Percentiles rank a stretch among this genome's conserved stretches.
Evolutionary conservation across 768 basidiomycete genomes (phyloP).

Genomic region (Trametes maxima): DNA sequence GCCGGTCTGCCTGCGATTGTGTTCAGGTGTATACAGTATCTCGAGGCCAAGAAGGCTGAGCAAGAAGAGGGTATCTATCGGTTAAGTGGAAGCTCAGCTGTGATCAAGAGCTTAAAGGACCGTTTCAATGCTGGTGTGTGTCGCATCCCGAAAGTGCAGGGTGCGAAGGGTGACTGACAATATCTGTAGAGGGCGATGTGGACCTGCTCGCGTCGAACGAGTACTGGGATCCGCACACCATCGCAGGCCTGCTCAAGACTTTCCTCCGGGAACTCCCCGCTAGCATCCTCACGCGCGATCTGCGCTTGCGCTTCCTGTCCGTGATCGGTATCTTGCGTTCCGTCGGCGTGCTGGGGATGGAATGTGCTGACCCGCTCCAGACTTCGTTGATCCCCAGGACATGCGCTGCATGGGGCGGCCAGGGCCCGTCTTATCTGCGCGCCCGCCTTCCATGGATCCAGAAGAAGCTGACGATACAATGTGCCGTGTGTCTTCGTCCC

Average conservation of each 20-base stretch:
- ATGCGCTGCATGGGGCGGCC: constrained; percentile 21
- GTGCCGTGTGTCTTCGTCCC: neutral
- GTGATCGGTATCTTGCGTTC: constrained; percentile 76
- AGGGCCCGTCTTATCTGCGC: constrained; percentile 5
- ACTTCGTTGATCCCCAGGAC: constrained; percentile 87
- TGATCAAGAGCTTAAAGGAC: constrained; percentile 92
- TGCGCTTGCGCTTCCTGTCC: constrained; percentile 87
- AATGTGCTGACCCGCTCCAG: constrained; percentile 42
- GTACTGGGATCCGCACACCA: constrained; percentile 97
- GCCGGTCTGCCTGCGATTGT: constrained; percentile 92
- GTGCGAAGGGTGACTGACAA: neutral
- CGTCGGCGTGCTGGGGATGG: constrained; percentile 3
- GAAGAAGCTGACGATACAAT: constrained; percentile 1
- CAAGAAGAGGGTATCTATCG: constrained; percentile 98
- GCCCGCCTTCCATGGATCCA: constrained; percentile 3
- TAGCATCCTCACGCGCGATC: constrained; percentile 89
- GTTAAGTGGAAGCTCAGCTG: constrained; percentile 90
- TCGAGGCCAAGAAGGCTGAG: constrained; percentile 92
- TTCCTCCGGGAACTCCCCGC: constrained; percentile 93
- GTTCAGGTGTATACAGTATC: constrained; percentile 93
- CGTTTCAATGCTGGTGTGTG: constrained; percentile 84
- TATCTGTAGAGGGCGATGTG: constrained; percentile 84
- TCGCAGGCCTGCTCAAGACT: constrained; percentile 91
- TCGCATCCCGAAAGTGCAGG: neutral
- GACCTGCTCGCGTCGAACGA: constrained; percentile 87